These are phyloP conservation scores for Isoetes engelmannii DNA, from an alignment of 83 land plant genomes.

Conservation along the genomic window DNA sequence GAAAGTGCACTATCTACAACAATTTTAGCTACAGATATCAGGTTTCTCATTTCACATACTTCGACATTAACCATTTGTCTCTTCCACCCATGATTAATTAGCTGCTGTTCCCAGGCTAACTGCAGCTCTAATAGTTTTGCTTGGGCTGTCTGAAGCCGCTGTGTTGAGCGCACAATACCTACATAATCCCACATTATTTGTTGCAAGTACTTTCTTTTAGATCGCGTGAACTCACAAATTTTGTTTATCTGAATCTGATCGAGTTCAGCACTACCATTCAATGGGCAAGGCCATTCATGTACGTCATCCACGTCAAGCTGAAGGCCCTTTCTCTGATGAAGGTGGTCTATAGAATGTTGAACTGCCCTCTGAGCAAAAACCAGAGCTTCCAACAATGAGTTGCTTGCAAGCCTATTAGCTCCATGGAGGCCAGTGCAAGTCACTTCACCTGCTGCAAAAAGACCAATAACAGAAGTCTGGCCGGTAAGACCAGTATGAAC, in stretches of 20 bases:
- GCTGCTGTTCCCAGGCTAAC: slow-evolving; percentile 66
- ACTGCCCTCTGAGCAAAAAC: slow-evolving; percentile 97
- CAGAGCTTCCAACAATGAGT: slow-evolving; percentile 91
- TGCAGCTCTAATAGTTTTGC: slow-evolving; percentile 55
- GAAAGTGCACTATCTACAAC: slow-evolving; percentile 86
- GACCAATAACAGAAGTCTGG: slow-evolving; percentile 80
- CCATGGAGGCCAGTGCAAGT: slow-evolving; percentile 99
- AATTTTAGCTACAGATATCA: slow-evolving; percentile 80
- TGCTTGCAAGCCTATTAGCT: slow-evolving; percentile 98
- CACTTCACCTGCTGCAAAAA: slow-evolving; percentile 98
- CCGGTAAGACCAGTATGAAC: slow-evolving; percentile 92
- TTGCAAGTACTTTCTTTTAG: slow-evolving; percentile 57
- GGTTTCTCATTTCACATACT: slow-evolving; percentile 93
- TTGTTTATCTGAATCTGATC: slow-evolving; percentile 24
- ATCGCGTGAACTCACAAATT: slow-evolving; percentile 38
- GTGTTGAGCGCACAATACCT: slow-evolving; percentile 84
- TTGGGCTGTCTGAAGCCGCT: slow-evolving; percentile 66
- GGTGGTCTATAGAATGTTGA: slow-evolving; percentile 69
- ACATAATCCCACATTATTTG: slow-evolving; percentile 94
- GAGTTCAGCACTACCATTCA: slow-evolving; percentile 32
- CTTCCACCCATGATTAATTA: slow-evolving; percentile 70
- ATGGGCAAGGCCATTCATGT: slow-evolving; percentile 57
- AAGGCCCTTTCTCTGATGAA: slow-evolving; percentile 14
- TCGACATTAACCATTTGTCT: slow-evolving; percentile 76
- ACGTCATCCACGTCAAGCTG: slow-evolving; percentile 29